Evolutionary conservation across 495 filamentous ascomycete genomes (phyloP).

Genomic region (Penicillium dipodomyicola): DNA sequence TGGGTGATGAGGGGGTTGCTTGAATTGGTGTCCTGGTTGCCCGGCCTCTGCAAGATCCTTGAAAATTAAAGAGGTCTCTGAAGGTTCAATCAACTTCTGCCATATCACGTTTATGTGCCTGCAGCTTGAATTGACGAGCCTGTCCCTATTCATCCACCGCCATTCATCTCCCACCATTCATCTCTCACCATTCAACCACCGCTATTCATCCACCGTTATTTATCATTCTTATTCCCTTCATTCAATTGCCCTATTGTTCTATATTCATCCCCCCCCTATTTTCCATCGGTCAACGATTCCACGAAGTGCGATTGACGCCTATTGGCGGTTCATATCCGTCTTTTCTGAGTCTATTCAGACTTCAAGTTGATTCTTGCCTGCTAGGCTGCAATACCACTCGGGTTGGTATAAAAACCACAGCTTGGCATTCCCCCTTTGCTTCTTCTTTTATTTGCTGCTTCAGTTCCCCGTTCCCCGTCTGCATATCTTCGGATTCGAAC

Average conservation of each 20-base stretch:
- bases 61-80: neutral
- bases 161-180: neutral
- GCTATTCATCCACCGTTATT: slow-evolving; percentile 5
- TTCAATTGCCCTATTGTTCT: slow-evolving; percentile 1
- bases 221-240: neutral
- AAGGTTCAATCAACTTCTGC: neutral
- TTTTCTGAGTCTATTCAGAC: neutral
- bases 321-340: neutral
- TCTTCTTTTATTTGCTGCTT: neutral
- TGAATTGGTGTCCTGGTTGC: neutral
- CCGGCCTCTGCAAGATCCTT: neutral
- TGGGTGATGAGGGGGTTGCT: neutral
- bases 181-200: neutral
- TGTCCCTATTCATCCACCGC: neutral
- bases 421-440: neutral
- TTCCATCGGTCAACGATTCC: neutral
- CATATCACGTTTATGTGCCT: neutral
- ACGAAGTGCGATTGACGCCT: neutral
- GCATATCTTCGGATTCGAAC: neutral
- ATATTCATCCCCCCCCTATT: neutral
- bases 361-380: neutral
- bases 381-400: neutral
- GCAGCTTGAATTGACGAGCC: neutral
- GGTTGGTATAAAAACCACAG: neutral
- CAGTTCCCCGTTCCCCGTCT: neutral